Conservation (phyloP, 1,139 yeast species). For the Pneumocystis carinii region DNA sequence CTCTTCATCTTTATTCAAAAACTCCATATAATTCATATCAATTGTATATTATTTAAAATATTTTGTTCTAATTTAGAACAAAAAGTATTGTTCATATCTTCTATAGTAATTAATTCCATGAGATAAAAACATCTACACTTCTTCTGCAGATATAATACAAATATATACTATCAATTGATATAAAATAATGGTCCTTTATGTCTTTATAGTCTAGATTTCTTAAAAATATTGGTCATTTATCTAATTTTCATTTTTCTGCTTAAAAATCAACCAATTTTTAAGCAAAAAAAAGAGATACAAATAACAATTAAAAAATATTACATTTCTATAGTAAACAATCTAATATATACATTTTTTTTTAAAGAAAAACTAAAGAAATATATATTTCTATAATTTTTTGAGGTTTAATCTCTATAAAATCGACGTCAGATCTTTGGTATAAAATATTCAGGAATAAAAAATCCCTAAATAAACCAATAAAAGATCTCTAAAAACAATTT, state of each 20-base stretch:
- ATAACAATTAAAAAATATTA: neutral
- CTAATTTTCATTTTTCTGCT: neutral
- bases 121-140: neutral
- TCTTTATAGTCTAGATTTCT: neutral
- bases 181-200: neutral
- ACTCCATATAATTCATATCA: too few species aligned
- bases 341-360: too few species aligned
- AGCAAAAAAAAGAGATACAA: neutral
- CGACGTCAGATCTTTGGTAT: too few species aligned
- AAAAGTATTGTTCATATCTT: neutral
- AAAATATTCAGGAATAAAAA: too few species aligned
- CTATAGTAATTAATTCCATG: neutral
- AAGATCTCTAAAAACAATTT: too few species aligned
- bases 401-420: too few species aligned
- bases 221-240: neutral
- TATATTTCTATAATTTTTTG: too few species aligned
- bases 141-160: too few species aligned
- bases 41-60: neutral
- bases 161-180: neutral
- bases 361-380: too few species aligned
- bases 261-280: neutral
- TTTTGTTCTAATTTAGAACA: neutral
- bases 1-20: too few species aligned
- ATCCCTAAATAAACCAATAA: too few species aligned
- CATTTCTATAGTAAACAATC: too few species aligned